These are phyloP conservation scores for Pseudonitzschia multiseries DNA, from an alignment of 108 stramenopile genomes.

Conservation along the genomic window DNA sequence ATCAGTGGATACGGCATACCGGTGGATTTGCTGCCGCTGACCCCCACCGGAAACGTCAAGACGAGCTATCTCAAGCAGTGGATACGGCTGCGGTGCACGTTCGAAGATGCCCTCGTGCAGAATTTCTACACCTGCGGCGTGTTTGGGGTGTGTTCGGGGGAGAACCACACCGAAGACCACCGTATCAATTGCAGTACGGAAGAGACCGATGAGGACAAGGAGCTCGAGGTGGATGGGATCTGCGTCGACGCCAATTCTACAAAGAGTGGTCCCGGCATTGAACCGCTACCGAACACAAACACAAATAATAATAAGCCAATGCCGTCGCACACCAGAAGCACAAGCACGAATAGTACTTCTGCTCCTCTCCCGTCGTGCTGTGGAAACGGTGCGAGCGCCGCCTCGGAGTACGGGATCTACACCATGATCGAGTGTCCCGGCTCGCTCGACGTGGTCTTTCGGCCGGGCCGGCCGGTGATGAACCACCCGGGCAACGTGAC, in stretches of 20 bases:
- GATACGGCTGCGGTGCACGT: slow-evolving; percentile 2
- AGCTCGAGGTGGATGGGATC: background rate
- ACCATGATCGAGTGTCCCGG: slow-evolving; percentile 12
- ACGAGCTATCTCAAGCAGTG: slow-evolving; percentile 21
- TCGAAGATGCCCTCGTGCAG: background rate
- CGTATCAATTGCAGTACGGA: background rate
- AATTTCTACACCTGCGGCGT: background rate
- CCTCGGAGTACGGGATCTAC: background rate
- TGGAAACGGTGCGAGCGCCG: too few relatives aligned
- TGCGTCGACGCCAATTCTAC: too few relatives aligned
- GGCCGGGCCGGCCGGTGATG: background rate
- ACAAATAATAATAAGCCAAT: too few relatives aligned
- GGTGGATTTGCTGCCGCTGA: slow-evolving; percentile 14
- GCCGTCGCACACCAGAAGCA: too few relatives aligned
- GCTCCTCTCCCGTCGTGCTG: too few relatives aligned
- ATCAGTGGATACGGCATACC: slow-evolving; percentile 27
- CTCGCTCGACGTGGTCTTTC: slow-evolving; percentile 12
- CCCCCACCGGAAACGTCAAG: slow-evolving; percentile 20
- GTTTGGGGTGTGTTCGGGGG: background rate
- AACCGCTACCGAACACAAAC: background rate
- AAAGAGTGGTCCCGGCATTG: background rate
- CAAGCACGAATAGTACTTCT: too few relatives aligned
- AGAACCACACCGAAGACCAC: background rate
- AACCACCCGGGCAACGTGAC: slow-evolving; percentile 14
- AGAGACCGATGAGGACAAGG: background rate